phyloP scores from a whole-genome alignment of 1,284 basidiomycete genomes.

The Acaromyces ingoldii region DNA sequence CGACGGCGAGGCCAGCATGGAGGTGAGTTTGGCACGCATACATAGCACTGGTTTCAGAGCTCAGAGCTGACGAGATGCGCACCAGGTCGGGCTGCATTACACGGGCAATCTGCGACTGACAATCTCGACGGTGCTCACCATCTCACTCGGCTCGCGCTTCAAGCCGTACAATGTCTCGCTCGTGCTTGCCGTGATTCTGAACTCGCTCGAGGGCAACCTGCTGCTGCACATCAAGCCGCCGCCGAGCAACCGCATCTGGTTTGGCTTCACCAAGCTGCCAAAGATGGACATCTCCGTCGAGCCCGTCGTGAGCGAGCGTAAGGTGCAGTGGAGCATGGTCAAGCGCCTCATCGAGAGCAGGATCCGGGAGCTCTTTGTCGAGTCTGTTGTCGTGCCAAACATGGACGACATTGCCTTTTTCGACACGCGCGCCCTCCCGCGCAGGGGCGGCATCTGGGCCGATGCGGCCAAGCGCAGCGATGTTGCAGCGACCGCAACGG shows the following conservation, averaged over 20 bases:
- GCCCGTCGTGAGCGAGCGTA: conserved; percentile 82
- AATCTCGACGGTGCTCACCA: conserved; percentile 78
- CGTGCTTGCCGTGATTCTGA: conserved; percentile 75
- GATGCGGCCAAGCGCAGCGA: conserved; percentile 59
- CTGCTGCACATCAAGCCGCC: conserved; percentile 88
- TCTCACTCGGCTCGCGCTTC: conserved; percentile 67
- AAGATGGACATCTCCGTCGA: conserved; percentile 82
- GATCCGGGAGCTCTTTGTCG: conserved; percentile 83
- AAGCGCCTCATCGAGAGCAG: conserved; percentile 81
- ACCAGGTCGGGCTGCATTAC: conserved; percentile 70
- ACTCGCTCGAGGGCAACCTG: conserved; percentile 83
- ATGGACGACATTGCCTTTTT: conserved; percentile 98
- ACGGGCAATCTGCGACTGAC: conserved; percentile 83
- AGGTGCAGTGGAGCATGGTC: conserved; percentile 89
- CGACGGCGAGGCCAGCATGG: conserved; percentile 84
- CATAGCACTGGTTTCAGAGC: no score
- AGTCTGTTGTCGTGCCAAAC: conserved; percentile 89
- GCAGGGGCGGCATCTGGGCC: conserved; percentile 84
- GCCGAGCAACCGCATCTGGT: conserved; percentile 93
- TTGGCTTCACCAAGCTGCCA: conserved; percentile 89
- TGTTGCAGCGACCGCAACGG: not conserved
- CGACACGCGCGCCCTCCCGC: conserved; percentile 61
- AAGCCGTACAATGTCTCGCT: conserved; percentile 84
- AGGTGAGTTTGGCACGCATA: conserved; percentile 52
- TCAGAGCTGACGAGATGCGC: not conserved